A percentile compares a stretch with the other conserved stretches of the same genome.
Conservation (phyloP, 2,329 filamentous ascomycete species). For the Stemphylium lycopersici region DNA sequence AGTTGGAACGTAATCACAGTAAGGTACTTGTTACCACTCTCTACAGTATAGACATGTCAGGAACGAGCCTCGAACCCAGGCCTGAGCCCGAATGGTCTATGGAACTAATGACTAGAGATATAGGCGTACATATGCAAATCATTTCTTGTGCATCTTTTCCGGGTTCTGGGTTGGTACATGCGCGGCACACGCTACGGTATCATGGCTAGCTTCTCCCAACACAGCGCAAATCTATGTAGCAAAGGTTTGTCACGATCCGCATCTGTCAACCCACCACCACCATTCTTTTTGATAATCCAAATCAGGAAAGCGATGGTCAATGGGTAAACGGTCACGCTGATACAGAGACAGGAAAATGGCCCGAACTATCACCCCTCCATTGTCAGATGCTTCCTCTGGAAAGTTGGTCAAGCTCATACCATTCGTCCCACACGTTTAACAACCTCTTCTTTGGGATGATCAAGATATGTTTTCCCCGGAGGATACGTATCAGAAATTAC, state of each 20-base stretch:
- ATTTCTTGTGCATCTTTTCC: slow-evolving; percentile 3
- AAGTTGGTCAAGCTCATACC: too few relatives aligned
- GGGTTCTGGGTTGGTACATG: neutral
- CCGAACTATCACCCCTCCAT: too few relatives aligned
- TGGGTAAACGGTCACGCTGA: neutral
- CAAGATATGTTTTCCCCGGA: too few relatives aligned
- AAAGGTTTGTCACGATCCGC: neutral
- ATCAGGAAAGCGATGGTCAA: neutral
- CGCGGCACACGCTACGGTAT: neutral
- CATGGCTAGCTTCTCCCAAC: neutral
- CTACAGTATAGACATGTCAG: too few relatives aligned
- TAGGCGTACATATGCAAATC: slow-evolving; percentile 11
- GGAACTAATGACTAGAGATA: neutral
- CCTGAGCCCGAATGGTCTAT: neutral
- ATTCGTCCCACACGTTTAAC: too few relatives aligned
- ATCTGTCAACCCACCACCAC: neutral
- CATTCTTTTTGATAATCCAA: neutral
- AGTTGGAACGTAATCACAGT: neutral
- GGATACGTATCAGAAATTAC: too few relatives aligned
- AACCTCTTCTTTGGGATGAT: too few relatives aligned
- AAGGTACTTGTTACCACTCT: too few relatives aligned
- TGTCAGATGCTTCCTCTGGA: too few relatives aligned
- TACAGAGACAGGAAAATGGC: neutral
- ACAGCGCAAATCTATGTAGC: neutral
- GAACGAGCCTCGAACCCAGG: neutral